phyloP scores from a whole-genome alignment of 2,329 filamentous ascomycete genomes.

The Colletotrichum sojae region DNA sequence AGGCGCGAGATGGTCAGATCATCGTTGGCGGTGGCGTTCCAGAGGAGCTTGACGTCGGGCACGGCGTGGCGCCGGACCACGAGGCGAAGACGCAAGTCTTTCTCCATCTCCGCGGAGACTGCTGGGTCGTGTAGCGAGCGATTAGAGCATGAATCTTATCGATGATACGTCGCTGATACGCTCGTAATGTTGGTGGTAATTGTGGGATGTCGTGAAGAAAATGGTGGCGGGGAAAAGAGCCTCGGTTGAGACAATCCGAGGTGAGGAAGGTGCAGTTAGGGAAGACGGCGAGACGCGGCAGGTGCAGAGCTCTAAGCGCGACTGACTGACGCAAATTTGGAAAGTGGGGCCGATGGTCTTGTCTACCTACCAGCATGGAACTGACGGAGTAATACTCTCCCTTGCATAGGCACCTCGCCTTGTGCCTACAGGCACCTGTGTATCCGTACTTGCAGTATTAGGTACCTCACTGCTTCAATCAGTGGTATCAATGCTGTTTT shows the following conservation, averaged over 20 bases:
- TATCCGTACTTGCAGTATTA: too few species aligned
- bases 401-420: neutral
- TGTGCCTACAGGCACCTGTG: neutral
- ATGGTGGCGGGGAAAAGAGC: neutral
- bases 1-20: constrained; percentile 82
- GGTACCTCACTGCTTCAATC: neutral
- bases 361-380: too few species aligned
- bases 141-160: neutral
- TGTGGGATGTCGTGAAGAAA: too few species aligned
- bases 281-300: constrained; percentile 24
- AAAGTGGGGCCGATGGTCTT: constrained; percentile 28
- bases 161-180: too few species aligned
- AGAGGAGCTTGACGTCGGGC: constrained; percentile 80
- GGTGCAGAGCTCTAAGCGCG: constrained; percentile 34
- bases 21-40: constrained; percentile 71
- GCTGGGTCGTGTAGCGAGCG: neutral
- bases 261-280: constrained; percentile 2
- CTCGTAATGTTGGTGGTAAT: too few species aligned
- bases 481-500: too few species aligned
- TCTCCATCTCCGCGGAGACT: constrained; percentile 43
- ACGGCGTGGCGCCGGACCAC: constrained; percentile 80
- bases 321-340: constrained; percentile 35
- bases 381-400: too few species aligned
- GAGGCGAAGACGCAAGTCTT: constrained; percentile 79
- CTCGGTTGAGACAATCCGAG: neutral